These are phyloP conservation scores for Orobanche coerulescens DNA, from an alignment of 257 asterid species.

Conservation along the genomic window DNA sequence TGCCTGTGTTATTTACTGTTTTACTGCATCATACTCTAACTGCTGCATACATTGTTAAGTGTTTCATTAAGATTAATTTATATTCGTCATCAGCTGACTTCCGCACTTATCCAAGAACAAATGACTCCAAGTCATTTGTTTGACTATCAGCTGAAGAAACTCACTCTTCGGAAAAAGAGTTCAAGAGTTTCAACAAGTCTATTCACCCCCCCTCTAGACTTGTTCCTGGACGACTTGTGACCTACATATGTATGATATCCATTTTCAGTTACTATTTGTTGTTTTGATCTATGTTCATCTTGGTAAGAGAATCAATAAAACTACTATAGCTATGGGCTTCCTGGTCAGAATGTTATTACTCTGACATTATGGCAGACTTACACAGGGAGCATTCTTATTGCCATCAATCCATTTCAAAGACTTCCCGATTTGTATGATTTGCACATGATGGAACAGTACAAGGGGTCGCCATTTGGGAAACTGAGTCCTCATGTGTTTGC, in stretches of 20 bases:
- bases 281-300: constrained; percentile 21
- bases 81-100: too few relatives aligned
- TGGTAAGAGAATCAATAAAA: constrained; percentile 23
- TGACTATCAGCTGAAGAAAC: too few relatives aligned
- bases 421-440: constrained; percentile 68
- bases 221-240: too few relatives aligned
- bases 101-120: too few relatives aligned
- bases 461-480: constrained; percentile 67
- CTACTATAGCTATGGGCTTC: constrained; percentile 8
- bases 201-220: too few relatives aligned
- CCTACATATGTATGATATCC: constrained; percentile 37
- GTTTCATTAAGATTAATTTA: too few relatives aligned
- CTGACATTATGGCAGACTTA: constrained; percentile 65
- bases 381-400: constrained; percentile 88
- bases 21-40: too few relatives aligned
- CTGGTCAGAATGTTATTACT: constrained; percentile 26
- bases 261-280: constrained; percentile 18
- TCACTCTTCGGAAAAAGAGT: too few relatives aligned
- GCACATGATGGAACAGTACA: constrained; percentile 69
- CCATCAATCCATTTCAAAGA: constrained; percentile 90
- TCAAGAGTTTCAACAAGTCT: too few relatives aligned
- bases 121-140: too few relatives aligned
- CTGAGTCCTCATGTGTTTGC: constrained; percentile 85
- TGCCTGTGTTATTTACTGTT: too few relatives aligned
- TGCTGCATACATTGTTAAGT: too few relatives aligned